Evolutionary conservation across 345 rosid species (phyloP).

Genomic region (Clausena lansium): DNA sequence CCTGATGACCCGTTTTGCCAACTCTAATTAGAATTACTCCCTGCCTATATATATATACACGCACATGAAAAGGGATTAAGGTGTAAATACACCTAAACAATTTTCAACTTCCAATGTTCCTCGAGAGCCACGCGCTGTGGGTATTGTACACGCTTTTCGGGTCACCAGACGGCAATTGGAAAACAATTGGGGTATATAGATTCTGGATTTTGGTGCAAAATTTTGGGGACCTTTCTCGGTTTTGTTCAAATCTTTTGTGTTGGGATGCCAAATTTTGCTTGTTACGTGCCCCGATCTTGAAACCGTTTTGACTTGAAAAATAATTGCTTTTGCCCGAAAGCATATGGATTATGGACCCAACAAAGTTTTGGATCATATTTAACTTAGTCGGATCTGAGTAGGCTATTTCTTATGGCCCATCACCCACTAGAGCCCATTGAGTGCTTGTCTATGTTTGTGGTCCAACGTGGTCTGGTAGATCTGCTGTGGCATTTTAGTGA

Average conservation of each 20-base stretch:
- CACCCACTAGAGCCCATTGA: neutral
- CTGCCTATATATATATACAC: too few species aligned
- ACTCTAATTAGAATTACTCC: too few species aligned
- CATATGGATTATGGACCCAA: neutral
- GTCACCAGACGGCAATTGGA: neutral
- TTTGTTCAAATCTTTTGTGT: neutral
- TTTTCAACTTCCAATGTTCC: neutral
- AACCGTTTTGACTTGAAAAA: neutral
- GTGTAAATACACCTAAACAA: too few species aligned
- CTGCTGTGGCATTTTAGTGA: too few species aligned
- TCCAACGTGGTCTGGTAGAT: too few species aligned
- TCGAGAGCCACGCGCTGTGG: constrained; percentile 1
- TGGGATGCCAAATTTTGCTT: neutral
- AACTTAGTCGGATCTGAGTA: neutral
- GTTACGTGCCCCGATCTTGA: neutral
- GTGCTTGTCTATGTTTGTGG: too few species aligned
- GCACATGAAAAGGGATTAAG: too few species aligned
- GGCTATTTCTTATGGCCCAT: neutral
- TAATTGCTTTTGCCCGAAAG: neutral
- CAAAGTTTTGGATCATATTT: neutral
- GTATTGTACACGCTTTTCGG: neutral
- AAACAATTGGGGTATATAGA: neutral
- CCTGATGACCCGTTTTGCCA: too few species aligned
- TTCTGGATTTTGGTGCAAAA: neutral
- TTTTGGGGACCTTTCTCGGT: neutral